Evolutionary conservation across 2,329 filamentous ascomycete genomes (phyloP).

Genomic region (Bipolaris sorokiniana): DNA sequence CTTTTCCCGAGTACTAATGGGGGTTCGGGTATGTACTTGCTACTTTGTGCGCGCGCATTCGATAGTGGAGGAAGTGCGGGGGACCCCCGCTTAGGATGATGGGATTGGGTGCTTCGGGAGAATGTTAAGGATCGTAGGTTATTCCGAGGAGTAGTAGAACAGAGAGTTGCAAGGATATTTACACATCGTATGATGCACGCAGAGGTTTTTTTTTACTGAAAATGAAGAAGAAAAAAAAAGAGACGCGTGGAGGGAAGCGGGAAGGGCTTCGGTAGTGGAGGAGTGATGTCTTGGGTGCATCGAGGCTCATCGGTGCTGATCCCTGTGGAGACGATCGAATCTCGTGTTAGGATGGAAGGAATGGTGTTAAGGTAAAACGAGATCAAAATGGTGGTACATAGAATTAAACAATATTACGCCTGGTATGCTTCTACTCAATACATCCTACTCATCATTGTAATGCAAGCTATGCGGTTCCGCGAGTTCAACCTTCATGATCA

Average conservation of each 20-base stretch:
- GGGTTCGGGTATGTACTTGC: too few species aligned
- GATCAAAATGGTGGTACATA: constrained; percentile 3
- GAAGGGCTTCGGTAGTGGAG: neutral
- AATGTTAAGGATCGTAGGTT: too few species aligned
- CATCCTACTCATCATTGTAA: constrained; percentile 6
- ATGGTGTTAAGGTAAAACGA: neutral
- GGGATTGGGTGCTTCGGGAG: too few species aligned
- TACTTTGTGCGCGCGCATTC: too few species aligned
- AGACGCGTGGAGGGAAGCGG: neutral
- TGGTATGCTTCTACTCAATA: constrained; percentile 3
- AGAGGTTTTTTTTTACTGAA: neutral
- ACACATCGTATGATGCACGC: neutral
- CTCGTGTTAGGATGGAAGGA: neutral
- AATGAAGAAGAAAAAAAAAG: neutral
- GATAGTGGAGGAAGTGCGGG: too few species aligned
- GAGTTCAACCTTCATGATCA: neutral
- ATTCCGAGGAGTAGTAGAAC: neutral
- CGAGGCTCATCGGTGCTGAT: neutral
- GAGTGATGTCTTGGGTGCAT: neutral
- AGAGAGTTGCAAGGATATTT: neutral
- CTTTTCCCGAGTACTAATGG: too few species aligned
- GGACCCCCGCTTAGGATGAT: too few species aligned
- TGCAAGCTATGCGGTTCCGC: neutral
- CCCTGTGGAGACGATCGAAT: neutral
- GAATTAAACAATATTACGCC: constrained; percentile 7